Percentiles rank a stretch among this genome's conserved stretches.
phyloP scores from a whole-genome alignment of 2,329 filamentous ascomycete species.

The Aspergillus glaucus region DNA sequence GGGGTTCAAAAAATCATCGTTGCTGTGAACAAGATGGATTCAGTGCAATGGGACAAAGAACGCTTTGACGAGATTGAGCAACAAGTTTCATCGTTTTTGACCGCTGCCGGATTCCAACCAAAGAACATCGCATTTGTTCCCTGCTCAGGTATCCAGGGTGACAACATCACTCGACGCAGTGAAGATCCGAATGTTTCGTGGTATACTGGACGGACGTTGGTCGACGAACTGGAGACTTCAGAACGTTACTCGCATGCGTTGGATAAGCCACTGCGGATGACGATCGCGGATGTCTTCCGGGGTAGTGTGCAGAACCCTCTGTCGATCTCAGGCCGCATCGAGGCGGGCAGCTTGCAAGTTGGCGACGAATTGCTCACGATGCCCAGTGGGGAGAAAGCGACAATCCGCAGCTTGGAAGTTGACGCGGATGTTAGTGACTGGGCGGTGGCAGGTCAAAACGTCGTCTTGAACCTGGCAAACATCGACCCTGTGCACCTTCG shows the following conservation, averaged over 20 bases:
- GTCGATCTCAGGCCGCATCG: constrained; percentile 79
- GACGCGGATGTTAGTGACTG: constrained; percentile 70
- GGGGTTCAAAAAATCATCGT: constrained; percentile 84
- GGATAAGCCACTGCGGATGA: constrained; percentile 74
- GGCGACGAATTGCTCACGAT: constrained; percentile 75
- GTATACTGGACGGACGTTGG: constrained; percentile 73
- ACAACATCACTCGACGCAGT: constrained; percentile 62
- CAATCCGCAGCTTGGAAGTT: constrained; percentile 73
- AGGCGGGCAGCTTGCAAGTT: constrained; percentile 74
- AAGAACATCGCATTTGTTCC: constrained; percentile 84
- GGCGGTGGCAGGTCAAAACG: constrained; percentile 88
- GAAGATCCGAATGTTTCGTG: constrained; percentile 55
- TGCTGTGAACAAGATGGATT: constrained; percentile 92
- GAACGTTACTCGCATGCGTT: constrained; percentile 66
- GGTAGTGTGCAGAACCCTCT: constrained; percentile 72
- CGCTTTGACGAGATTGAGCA: constrained; percentile 80
- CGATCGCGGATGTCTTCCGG: constrained; percentile 80
- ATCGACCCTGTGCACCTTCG: constrained; percentile 79
- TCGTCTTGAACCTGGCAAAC: constrained; percentile 73
- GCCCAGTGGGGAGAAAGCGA: constrained; percentile 73
- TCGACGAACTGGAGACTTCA: constrained; percentile 79
- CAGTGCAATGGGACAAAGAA: constrained; percentile 71
- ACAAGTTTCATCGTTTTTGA: constrained; percentile 77
- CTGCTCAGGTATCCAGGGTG: constrained; percentile 80
- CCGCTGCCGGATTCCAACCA: constrained; percentile 69